Evolutionary conservation across 2,329 filamentous ascomycete genomes (phyloP), one percentile per base, ranked within the genome.

Genomic region (Fonsecaea pugnacius): DNA sequence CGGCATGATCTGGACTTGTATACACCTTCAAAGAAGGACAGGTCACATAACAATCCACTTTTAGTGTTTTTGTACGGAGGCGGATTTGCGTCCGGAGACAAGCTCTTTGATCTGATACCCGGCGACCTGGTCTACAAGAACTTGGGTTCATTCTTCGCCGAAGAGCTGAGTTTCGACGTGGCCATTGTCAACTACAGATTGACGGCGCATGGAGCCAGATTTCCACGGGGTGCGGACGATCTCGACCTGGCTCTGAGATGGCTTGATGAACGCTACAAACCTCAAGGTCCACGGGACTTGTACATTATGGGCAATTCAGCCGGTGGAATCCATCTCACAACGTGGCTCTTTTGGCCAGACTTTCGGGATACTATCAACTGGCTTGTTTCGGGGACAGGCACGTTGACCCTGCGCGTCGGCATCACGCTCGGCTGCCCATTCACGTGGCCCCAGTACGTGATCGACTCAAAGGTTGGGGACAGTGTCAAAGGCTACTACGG

Each of bases 81-180:
- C 48, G 48, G 48, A 16, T 51, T 51, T 51, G 48, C 27, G 9
- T 51, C 48, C 14, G 48, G 48, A 24, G 21, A 51, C 48, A 51
- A 40, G 36, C 36, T 40, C 36, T 40, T 40, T 16, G 36, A 40
- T 14, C 16, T 40, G 36, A 40, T 40, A 14, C 36, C 36, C 16
- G 36, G 36, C 5, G 36, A 40, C 36, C 36, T 40, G 10, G 36
- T 40, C 12, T 40, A 40, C 16, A 40, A 40, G 14, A 40, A 40
- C 36, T 14, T 40, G 14, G 36, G 36, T 6, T 40, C 36, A 16
- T 40, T 40, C 36, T 40, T 40, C 14, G 36, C 36, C 5, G 36
- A 40, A 40, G 36, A 40, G 16, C 16, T 40, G 16, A 14, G 36
- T 5, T 40, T 40, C 36, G 36, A 40, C 12, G 36, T 40, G 36